Conservation (phyloP, 768 basidiomycete species). For the Amanita fuliginea region DNA sequence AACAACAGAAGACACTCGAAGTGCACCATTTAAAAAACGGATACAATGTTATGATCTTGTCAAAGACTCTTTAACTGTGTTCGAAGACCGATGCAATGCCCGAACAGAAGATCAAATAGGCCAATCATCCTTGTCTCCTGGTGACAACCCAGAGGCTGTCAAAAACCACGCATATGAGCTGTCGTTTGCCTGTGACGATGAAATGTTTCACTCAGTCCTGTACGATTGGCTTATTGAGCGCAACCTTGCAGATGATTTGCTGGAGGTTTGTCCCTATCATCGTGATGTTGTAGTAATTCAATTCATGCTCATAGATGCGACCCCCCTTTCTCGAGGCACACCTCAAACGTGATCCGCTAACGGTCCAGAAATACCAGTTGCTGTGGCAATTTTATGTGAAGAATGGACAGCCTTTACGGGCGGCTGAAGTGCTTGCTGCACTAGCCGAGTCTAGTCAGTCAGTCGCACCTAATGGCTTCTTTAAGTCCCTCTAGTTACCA, state of each 20-base stretch:
- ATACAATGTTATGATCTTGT: conserved; percentile 74
- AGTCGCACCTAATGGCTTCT: conserved; percentile 17
- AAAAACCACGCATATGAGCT: conserved; percentile 79
- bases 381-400: conserved; percentile 98
- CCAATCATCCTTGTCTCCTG: conserved; percentile 13
- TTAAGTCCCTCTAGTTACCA: not conserved
- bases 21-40: conserved; percentile 19
- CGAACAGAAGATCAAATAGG: conserved; percentile 11
- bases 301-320: conserved; percentile 46
- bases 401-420: conserved; percentile 75
- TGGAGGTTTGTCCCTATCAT: conserved; percentile 54
- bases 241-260: conserved; percentile 74
- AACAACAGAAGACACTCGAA: conserved; percentile 33
- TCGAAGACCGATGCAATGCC: conserved; percentile 51
- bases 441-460: conserved; percentile 82
- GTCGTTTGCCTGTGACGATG: conserved; percentile 76
- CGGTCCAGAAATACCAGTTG: conserved; percentile 75
- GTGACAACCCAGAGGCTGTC: conserved; percentile 57
- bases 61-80: conserved; percentile 68
- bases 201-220: conserved; percentile 87
- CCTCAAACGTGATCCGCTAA: conserved; percentile 69
- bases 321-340: conserved; percentile 85
- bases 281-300: not conserved
- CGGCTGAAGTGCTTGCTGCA: conserved; percentile 74
- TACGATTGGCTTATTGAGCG: conserved; percentile 90